These are phyloP conservation scores for Aspergillus incahuasiensis DNA, from an alignment of 495 filamentous ascomycete species.

Conservation along the genomic window DNA sequence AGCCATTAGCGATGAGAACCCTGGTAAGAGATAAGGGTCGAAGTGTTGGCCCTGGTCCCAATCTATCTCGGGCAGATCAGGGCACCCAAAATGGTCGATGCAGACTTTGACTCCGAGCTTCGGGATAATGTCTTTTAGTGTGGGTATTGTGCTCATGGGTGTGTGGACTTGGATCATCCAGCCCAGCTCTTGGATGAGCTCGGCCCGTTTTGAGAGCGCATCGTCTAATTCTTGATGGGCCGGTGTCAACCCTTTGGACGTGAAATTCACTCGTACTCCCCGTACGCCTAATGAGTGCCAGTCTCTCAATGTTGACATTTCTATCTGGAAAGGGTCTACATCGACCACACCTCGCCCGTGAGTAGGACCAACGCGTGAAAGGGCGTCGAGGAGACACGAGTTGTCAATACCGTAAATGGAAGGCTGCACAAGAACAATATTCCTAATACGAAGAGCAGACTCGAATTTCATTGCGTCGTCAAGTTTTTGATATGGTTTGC, in stretches of 20 bases:
- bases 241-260: conserved; percentile 39
- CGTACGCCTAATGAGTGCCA: conserved; percentile 49
- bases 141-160: conserved; percentile 35
- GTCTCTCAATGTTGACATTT: conserved; percentile 29
- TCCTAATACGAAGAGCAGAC: conserved; percentile 33
- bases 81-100: conserved; percentile 50
- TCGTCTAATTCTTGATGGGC: conserved; percentile 28
- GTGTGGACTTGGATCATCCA: conserved; percentile 50
- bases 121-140: conserved; percentile 36
- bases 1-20: conserved; percentile 38
- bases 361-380: conserved; percentile 33
- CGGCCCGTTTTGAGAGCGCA: conserved; percentile 38
- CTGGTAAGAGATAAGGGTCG: conserved; percentile 38
- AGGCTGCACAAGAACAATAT: conserved; percentile 49
- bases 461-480: conserved; percentile 39
- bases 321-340: conserved; percentile 39
- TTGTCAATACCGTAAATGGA: conserved; percentile 51
- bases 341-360: conserved; percentile 48
- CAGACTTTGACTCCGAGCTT: conserved; percentile 41
- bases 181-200: conserved; percentile 36
- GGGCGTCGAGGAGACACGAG: conserved; percentile 46
- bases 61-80: conserved; percentile 23
- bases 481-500: conserved; percentile 33
- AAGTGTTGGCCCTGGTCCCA: conserved; percentile 13
- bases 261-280: conserved; percentile 48